A percentile compares a stretch with the other conserved stretches of the same genome.
phyloP scores from a whole-genome alignment of 257 asterid species.

The Primulina huaijiensis region DNA sequence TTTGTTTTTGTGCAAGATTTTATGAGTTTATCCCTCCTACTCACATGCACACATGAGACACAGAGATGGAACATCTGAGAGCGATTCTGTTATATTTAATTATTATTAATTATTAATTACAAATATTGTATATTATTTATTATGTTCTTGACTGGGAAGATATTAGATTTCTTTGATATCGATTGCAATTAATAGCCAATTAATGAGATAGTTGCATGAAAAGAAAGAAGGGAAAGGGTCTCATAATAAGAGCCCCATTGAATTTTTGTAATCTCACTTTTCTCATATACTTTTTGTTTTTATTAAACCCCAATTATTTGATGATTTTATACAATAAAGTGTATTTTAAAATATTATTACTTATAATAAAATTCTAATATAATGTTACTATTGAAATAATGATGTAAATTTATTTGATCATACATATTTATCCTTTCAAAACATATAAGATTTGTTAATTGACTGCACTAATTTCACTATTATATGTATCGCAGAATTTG shows the following conservation, averaged over 20 bases:
- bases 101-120: neutral
- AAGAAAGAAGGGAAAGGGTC: neutral
- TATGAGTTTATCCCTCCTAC: neutral
- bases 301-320: neutral
- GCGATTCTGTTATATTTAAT: neutral
- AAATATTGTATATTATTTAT: neutral
- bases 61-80: neutral
- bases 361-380: too few relatives aligned
- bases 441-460: too few relatives aligned
- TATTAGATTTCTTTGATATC: neutral
- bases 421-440: too few relatives aligned
- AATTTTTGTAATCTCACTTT: too few relatives aligned
- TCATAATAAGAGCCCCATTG: neutral
- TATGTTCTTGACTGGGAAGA: neutral
- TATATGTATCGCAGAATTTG: too few relatives aligned
- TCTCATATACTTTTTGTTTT: too few relatives aligned
- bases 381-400: too few relatives aligned
- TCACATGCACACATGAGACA: neutral
- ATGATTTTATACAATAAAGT: too few relatives aligned
- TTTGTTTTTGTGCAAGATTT: constrained; percentile 14
- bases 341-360: too few relatives aligned
- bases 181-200: constrained; percentile 16
- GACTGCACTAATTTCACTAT: neutral
- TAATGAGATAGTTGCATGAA: constrained; percentile 21
- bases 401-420: too few relatives aligned